A percentile compares a stretch with the other conserved stretches of the same genome.
These are phyloP conservation scores for Umbelopsis sp. DNA, from an alignment of 192 early-diverging fungal genomes.

Conservation along the genomic window DNA sequence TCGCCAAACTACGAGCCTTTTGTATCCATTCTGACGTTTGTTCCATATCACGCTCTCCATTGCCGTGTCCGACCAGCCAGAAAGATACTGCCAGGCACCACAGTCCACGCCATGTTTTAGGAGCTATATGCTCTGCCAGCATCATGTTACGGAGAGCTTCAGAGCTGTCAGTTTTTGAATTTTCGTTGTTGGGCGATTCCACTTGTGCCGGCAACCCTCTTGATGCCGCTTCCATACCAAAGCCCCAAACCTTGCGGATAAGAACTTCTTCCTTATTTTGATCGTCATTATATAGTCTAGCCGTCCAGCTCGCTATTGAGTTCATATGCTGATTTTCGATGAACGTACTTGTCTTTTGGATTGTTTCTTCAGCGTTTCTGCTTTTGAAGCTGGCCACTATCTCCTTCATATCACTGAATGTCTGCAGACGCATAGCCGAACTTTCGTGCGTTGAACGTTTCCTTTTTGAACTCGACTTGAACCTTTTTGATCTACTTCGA, in stretches of 20 bases:
- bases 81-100: constrained; percentile 25
- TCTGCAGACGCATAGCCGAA: not conserved
- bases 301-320: not conserved
- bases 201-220: not conserved
- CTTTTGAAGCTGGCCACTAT: not conserved
- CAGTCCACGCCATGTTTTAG: constrained; percentile 13
- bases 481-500: not conserved
- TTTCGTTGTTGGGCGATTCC: not conserved
- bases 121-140: constrained; percentile 6
- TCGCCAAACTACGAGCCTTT: not conserved
- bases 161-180: not conserved
- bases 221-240: not conserved
- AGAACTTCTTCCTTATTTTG: constrained; percentile 10
- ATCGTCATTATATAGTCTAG: constrained; percentile 7
- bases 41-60: not conserved
- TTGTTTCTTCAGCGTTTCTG: not conserved
- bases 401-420: constrained; percentile 2
- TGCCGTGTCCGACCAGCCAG: not conserved
- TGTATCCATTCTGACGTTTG: constrained; percentile 15
- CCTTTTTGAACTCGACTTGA: constrained; percentile 1
- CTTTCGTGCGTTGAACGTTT: constrained; percentile 1
- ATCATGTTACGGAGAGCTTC: constrained; percentile 5
- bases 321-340: constrained; percentile 14
- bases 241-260: constrained; percentile 4
- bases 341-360: not conserved